Base-by-base conservation (phyloP, 768 basidiomycete genomes). In the Lyophyllum semitale region DNA sequence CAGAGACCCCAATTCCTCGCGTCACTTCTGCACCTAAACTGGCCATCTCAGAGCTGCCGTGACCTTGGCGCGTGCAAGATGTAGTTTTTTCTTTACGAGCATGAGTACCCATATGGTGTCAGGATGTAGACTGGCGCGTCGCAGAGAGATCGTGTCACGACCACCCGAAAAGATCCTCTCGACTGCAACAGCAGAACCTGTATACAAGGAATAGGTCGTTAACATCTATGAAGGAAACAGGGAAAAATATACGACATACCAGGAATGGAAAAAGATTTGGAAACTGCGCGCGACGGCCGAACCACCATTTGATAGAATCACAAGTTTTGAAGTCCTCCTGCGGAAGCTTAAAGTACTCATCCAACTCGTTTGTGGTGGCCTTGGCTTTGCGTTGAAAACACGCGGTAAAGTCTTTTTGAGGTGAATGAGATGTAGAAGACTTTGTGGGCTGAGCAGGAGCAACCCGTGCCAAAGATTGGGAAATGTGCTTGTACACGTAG, bases 271-370 rank as follows among this genome's bases (percentile, higher is more conserved):
- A 65, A 45, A 63, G 49, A 27, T 63, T 62, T 17, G 65, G 63
- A 38, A 63, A 63, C 38, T 54, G 58, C 33, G 29, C n/a, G 4
- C 43, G 22, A 4, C 44, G 7, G 1, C 43, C 60, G 18, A 30
- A 8, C 72, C 71, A 71, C 73, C 72, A 74, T 17, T 63, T 33
- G 11, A 73, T 27, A 8, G 68, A 68, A 29, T 71, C 54, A 55
- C 66, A 68, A 1, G 55, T 59, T 4, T 68, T 51, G 47, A 70
- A 68, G 42, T 71, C 66, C 41, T 65, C 60, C 12, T 32, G 51
- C 12, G 60, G 60, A 17, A 64, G 47, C n/a, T 59, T 64, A 27
- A 66, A 63, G 46, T 63, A 69, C 25, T 66, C 62, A 6, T 63
- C 47, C 8, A 70, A 55, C 54, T 71, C 60, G 27, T 68, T 56